Conservation (phyloP, 371 early-diverging fungal species). For the Actinomortierella ambigua region DNA sequence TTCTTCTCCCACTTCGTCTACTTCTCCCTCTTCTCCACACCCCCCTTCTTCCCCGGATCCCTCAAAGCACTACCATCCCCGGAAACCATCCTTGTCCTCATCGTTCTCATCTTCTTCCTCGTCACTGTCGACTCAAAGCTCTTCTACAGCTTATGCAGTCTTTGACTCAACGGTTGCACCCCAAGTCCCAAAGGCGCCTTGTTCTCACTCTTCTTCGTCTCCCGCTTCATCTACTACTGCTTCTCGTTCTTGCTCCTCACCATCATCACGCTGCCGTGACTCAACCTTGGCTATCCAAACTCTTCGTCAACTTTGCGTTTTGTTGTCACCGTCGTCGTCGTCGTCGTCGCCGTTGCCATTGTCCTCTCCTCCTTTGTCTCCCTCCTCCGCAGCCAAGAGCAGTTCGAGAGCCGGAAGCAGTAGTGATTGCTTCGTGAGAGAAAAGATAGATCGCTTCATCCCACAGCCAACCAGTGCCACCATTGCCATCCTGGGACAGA, state of each 20-base stretch:
- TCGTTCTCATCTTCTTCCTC: background rate
- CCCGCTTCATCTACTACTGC: background rate
- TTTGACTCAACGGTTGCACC: background rate
- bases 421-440: too few species aligned
- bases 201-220: too few species aligned
- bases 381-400: constrained; percentile 16
- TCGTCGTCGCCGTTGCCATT: constrained; percentile 42
- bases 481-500: too few species aligned
- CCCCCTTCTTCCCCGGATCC: too few species aligned
- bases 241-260: background rate
- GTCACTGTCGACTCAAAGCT: background rate
- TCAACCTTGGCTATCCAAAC: too few species aligned
- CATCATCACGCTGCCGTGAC: constrained; percentile 1
- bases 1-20: background rate
- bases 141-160: too few species aligned
- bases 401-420: too few species aligned
- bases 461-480: too few species aligned
- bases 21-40: background rate
- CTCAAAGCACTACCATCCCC: too few species aligned
- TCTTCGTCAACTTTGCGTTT: constrained; percentile 11
- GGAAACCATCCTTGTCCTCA: background rate
- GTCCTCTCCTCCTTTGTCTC: constrained; percentile 21
- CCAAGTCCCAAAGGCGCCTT: constrained; percentile 1
- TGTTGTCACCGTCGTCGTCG: constrained; percentile 10
- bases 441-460: too few species aligned